These are phyloP conservation scores for Fusarium sp. DNA, from an alignment of 2,329 filamentous ascomycete genomes.

Conservation along the genomic window DNA sequence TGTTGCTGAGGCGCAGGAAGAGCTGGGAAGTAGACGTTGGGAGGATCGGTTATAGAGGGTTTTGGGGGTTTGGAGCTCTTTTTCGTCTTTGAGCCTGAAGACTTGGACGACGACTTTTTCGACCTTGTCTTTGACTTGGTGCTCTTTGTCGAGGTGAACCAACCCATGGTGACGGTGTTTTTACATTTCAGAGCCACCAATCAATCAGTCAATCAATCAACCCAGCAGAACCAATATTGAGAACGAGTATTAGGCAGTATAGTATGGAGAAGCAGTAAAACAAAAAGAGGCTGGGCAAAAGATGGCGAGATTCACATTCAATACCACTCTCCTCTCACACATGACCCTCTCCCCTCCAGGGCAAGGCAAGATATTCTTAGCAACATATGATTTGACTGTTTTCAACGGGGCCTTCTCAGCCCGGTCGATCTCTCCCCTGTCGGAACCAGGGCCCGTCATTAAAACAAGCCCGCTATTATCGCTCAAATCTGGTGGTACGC, in stretches of 20 bases:
- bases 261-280: constrained; percentile 1
- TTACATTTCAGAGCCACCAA: not conserved
- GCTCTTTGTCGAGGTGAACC: constrained; percentile 37
- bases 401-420: constrained; percentile 17
- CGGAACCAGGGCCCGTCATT: not conserved
- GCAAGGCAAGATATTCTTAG: constrained; percentile 37
- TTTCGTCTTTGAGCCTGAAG: not conserved
- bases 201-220: no score
- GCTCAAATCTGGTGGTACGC: fast-evolving
- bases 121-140: constrained; percentile 27
- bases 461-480: not conserved
- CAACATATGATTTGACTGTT: constrained; percentile 24
- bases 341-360: constrained; percentile 22
- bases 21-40: constrained; percentile 33
- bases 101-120: constrained; percentile 14
- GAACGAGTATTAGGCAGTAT: no score
- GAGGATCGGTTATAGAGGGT: constrained; percentile 30
- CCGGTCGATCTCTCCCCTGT: constrained; percentile 36
- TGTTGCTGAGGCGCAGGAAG: constrained; percentile 12
- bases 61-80: constrained; percentile 2
- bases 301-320: constrained; percentile 24
- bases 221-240: no score
- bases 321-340: constrained; percentile 21
- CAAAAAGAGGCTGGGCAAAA: constrained; percentile 12
- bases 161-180: constrained; percentile 44